Base-by-base conservation (phyloP, 768 basidiomycete species). In the Kwoniella mangroviensis region DNA sequence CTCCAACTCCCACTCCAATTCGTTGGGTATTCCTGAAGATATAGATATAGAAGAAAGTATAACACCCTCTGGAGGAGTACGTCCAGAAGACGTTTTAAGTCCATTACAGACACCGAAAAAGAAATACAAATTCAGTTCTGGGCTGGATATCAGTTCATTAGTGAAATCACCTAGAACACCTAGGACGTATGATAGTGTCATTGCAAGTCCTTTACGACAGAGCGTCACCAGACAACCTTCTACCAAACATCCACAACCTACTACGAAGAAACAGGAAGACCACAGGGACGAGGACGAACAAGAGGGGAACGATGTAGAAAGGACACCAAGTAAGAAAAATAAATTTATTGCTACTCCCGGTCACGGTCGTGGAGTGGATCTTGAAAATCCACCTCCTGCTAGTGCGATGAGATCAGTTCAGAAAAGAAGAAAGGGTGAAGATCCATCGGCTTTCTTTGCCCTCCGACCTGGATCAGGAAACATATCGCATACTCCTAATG, bases 311-410 rank as follows among this genome's bases (percentile, higher is more conserved):
- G 54, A 60, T 26, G 72, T 21, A 45, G 69, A 53, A 11, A 59
- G 66, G 12, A 79, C 78, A 21, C 78, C 78, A 21, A 73, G 75
- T 17, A 79, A 79, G 49, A 68, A 65, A 43, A 34, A 61, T n/a
- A 75, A 71, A 54, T 77, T 49, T 49, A 49, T 19, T 19, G 12
- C 15, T 4, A 49, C 45, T 19, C 45, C 34, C 34, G 34, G 34
- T 34, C 34, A 62, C 59, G 22, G 22, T 7, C 43, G 56, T 43
- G 69, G 74, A 22, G 49, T 75, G 12, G 74, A 75, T 56, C 55
- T 74, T 19, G 70, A 70, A 49, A 2, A 60, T 56, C 63, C 68
- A 3, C 55, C 70, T 13, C 15, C 54, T 11, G 21, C n/a, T 21
- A 21, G 24, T 26, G 19, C n/a, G 28, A 24, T 58, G 0, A 41